phyloP scores from a whole-genome alignment of 805 yeast species.

The Wickerhamiella azymoides region DNA sequence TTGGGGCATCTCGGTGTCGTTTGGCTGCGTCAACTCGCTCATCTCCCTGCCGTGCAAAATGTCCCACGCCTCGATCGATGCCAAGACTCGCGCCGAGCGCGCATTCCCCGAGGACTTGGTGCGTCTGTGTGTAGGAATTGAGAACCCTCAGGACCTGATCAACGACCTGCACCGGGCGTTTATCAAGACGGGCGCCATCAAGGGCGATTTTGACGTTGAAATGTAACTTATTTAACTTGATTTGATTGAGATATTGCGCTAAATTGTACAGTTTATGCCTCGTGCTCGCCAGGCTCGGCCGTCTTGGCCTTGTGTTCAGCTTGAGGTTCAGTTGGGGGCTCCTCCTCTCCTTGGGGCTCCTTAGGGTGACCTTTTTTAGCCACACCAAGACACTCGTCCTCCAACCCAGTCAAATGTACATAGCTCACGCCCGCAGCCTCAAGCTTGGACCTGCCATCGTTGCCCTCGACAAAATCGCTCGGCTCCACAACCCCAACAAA shows the following conservation, averaged over 20 bases:
- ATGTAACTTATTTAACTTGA: neutral
- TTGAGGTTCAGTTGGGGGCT: too few relatives aligned
- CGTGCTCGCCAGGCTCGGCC: too few relatives aligned
- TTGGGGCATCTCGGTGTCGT: slow-evolving; percentile 82
- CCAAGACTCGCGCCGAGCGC: slow-evolving; percentile 72
- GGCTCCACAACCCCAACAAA: slow-evolving; percentile 93
- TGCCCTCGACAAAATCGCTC: slow-evolving; percentile 67
- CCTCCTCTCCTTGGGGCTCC: too few relatives aligned
- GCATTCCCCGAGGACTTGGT: slow-evolving; percentile 86
- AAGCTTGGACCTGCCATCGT: slow-evolving; percentile 46
- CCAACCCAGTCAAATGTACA: slow-evolving; percentile 72
- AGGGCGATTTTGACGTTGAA: neutral
- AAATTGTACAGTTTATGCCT: too few relatives aligned
- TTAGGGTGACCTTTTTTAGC: slow-evolving; percentile 57
- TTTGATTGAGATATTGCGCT: too few relatives aligned
- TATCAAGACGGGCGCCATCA: slow-evolving; percentile 44
- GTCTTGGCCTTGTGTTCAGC: too few relatives aligned
- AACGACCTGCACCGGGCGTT: slow-evolving; percentile 67
- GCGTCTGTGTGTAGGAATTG: slow-evolving; percentile 85
- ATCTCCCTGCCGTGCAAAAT: slow-evolving; percentile 89
- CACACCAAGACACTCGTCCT: slow-evolving; percentile 47
- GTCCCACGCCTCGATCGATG: slow-evolving; percentile 96
- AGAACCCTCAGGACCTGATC: slow-evolving; percentile 64
- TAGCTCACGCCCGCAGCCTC: slow-evolving; percentile 50
- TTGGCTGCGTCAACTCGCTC: slow-evolving; percentile 86